phyloP scores from a whole-genome alignment of 176 grass and related monocot species.

The Musa schizocarpa region DNA sequence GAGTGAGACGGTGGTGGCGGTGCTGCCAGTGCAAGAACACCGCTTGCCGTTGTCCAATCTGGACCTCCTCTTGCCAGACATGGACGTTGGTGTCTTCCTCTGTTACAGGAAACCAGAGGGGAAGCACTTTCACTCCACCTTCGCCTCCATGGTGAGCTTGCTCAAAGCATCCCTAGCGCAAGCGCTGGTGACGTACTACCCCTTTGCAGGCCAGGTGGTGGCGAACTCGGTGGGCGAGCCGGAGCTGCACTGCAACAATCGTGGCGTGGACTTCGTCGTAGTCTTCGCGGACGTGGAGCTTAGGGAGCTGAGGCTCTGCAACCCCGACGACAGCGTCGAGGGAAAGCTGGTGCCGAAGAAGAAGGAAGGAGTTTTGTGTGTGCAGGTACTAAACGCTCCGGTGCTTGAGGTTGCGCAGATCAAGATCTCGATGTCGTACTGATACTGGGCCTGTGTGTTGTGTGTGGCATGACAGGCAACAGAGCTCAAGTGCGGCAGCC shows the following conservation, averaged over 20 bases:
- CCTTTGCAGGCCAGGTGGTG: conserved; percentile 41
- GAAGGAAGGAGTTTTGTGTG: conserved; percentile 43
- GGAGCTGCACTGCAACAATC: conserved; percentile 51
- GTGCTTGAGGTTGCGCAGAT: neutral
- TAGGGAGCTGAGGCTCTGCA: conserved; percentile 30
- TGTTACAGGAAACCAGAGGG: conserved; percentile 39
- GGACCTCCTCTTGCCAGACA: conserved; percentile 45
- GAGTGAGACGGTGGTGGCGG: conserved; percentile 27
- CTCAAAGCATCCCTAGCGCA: conserved; percentile 39
- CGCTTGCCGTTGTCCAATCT: conserved; percentile 46
- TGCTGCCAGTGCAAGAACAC: conserved; percentile 41
- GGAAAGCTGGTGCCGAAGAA: conserved; percentile 54
- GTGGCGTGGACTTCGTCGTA: conserved; percentile 45
- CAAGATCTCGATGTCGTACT: neutral
- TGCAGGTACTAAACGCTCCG: conserved; percentile 22
- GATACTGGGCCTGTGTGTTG: neutral
- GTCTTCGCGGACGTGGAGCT: conserved; percentile 36
- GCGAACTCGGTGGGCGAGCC: conserved; percentile 33
- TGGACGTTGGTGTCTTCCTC: conserved; percentile 60
- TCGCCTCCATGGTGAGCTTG: conserved; percentile 1
- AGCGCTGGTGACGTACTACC: conserved; percentile 50
- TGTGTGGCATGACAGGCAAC: conserved; percentile 23
- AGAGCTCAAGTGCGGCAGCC: conserved; percentile 48
- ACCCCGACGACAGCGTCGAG: conserved; percentile 48
- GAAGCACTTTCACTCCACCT: conserved; percentile 2